These are phyloP conservation scores for Carex arenaria DNA, from an alignment of 202 grass and related monocot genomes.

Conservation along the genomic window DNA sequence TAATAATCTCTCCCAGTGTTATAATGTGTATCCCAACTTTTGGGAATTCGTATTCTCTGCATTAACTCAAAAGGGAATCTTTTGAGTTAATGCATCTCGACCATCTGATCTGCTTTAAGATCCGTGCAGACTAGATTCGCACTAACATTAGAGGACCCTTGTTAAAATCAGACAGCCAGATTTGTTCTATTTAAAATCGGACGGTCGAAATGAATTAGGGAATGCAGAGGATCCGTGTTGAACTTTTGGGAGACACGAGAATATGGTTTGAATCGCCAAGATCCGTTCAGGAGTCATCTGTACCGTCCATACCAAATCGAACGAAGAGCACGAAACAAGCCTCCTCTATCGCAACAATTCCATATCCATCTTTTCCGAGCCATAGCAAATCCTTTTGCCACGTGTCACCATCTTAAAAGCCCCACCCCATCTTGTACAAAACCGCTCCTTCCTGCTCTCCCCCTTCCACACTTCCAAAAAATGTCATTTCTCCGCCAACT, in stretches of 20 bases:
- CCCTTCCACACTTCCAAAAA: neutral
- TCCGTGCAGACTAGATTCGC: no score
- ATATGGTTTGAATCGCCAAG: neutral
- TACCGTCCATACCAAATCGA: slow-evolving; percentile 25
- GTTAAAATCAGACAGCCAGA: no score
- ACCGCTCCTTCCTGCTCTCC: slow-evolving; percentile 16
- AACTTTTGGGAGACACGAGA: neutral
- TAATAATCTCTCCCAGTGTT: no score
- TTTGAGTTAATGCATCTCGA: no score
- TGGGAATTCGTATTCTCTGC: neutral
- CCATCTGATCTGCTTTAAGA: no score
- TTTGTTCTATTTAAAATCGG: no score
- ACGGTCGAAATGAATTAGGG: no score
- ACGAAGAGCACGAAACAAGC: neutral
- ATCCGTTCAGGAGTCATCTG: neutral
- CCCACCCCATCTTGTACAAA: neutral
- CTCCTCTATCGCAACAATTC: neutral
- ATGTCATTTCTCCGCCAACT: slow-evolving; percentile 28
- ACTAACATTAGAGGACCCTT: no score
- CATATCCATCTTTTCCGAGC: slow-evolving; percentile 1
- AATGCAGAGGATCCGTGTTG: no score
- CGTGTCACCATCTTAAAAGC: neutral
- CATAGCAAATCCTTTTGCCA: neutral
- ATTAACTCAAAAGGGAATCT: no score
- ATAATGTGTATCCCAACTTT: neutral